Conservation (phyloP, 176 grass and related monocot species). For the Elaeis guineensis region DNA sequence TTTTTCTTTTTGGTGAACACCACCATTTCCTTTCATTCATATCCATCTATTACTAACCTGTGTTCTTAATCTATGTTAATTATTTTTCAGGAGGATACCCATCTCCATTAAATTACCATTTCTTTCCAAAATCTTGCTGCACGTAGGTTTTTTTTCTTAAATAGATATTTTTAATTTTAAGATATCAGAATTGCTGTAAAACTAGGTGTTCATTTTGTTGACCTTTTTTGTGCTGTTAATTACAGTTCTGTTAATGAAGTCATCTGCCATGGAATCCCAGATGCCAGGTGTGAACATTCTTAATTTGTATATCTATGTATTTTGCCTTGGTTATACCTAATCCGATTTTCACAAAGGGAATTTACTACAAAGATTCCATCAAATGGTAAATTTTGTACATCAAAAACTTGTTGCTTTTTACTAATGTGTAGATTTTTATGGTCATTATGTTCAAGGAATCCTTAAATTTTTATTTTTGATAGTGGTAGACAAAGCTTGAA, state of each 20-base stretch:
- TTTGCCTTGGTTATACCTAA: background rate
- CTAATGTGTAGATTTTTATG: no score
- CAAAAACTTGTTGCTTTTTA: no score
- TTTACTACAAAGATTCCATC: no score
- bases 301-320: conserved; percentile 11
- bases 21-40: conserved; percentile 1
- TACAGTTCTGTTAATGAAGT: conserved; percentile 97
- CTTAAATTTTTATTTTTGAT: no score
- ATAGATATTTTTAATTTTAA: conserved; percentile 1
- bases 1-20: no score
- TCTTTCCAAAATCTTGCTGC: conserved; percentile 99
- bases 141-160: conserved; percentile 62
- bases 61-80: conserved; percentile 17
- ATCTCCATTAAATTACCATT: conserved; percentile 94
- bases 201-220: background rate
- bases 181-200: no score
- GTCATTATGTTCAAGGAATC: no score
- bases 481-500: no score
- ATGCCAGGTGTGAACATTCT: conserved; percentile 55
- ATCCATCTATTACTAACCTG: conserved; percentile 10
- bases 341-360: no score
- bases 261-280: conserved; percentile 96
- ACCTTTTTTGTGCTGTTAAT: conserved; percentile 19
- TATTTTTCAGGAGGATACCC: conserved; percentile 79
- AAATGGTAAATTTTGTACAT: no score